Base-by-base conservation (phyloP, 805 yeast species). In the Saccharomyces mikatae region DNA sequence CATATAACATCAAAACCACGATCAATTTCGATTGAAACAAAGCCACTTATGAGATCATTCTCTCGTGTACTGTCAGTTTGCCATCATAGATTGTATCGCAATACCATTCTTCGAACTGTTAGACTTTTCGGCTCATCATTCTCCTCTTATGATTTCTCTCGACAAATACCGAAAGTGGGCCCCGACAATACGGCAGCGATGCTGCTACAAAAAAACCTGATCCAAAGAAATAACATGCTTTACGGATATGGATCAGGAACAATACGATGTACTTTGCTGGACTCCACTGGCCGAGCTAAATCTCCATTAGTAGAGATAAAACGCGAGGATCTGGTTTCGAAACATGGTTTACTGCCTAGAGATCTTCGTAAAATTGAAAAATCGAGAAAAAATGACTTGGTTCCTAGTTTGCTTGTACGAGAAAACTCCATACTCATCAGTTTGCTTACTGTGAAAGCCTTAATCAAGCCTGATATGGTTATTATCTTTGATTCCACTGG, bases 291-390 rank as follows among this genome's bases (percentile, higher is more conserved):
- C 0, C 78, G 82, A 46, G 83, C 88, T 26, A 76, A 78, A 1
- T 83, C 86, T 0, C 84, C 86, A 1, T 84, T 92, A 1, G 78
- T 83, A 48, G 87, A 83, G 62, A 83, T 86, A 68, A 88, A 89
- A 57, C 81, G 89, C 64, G 78, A 86, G 51, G 84, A 83, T 52
- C 79, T 92, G 56, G 76, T 92, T 9, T 76, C 82, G 31, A 82
- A 83, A 58, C 88, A 91, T 67, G 89, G 88, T 11, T 70, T 92
- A 27, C 81, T 87, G 55, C 97, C 98, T 0, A 76, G 99, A 68
- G 99, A 92, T 69, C 74, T 92, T 60, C 75, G 99, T 22, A 92
- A 91, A 65, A 84, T 92, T 52, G 98, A 92, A 50, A 80, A 87
- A 54, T 84, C 86, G 1, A 62, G 63, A 70, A 81, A 59, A 68